These are phyloP conservation scores for Saturnispora kantuleensis DNA, from an alignment of 805 yeast species.

Conservation along the genomic window DNA sequence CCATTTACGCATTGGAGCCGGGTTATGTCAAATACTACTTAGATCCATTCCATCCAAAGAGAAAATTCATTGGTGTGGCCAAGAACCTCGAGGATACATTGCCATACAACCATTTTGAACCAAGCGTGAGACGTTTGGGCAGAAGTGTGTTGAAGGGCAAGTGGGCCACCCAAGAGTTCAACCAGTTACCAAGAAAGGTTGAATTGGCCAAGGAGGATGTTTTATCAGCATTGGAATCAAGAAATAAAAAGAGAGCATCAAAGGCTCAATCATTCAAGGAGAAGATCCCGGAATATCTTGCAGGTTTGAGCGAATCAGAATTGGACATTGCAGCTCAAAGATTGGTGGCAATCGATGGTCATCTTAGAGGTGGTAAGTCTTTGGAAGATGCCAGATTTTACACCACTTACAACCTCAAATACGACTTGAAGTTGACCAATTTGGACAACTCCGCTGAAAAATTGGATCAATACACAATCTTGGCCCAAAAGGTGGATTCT, in stretches of 20 bases:
- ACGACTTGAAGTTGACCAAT: constrained; percentile 36
- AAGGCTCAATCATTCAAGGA: constrained; percentile 24
- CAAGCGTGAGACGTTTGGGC: constrained; percentile 80
- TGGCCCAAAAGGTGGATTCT: constrained; percentile 34
- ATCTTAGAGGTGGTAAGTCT: constrained; percentile 48
- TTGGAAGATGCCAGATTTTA: constrained; percentile 48
- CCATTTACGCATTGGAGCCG: constrained; percentile 83
- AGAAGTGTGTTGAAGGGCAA: constrained; percentile 42
- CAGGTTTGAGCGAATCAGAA: constrained; percentile 24
- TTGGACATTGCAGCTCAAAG: constrained; percentile 37
- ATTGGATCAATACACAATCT: constrained; percentile 25
- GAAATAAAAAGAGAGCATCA: constrained; percentile 31
- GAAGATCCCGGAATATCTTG: constrained; percentile 19
- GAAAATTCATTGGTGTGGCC: constrained; percentile 85
- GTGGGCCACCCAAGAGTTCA: constrained; percentile 49
- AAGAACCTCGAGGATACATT: constrained; percentile 50
- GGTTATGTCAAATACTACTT: constrained; percentile 86
- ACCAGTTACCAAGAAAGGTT: constrained; percentile 59
- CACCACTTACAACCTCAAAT: constrained; percentile 42
- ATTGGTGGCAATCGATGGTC: constrained; percentile 43
- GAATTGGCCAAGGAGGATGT: constrained; percentile 46
- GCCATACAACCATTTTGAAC: constrained; percentile 89
- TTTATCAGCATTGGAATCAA: constrained; percentile 29
- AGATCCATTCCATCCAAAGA: constrained; percentile 93
- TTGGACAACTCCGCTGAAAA: constrained; percentile 21